Conservation (phyloP, 2,329 filamentous ascomycete genomes). For the Beauveria medogensis region DNA sequence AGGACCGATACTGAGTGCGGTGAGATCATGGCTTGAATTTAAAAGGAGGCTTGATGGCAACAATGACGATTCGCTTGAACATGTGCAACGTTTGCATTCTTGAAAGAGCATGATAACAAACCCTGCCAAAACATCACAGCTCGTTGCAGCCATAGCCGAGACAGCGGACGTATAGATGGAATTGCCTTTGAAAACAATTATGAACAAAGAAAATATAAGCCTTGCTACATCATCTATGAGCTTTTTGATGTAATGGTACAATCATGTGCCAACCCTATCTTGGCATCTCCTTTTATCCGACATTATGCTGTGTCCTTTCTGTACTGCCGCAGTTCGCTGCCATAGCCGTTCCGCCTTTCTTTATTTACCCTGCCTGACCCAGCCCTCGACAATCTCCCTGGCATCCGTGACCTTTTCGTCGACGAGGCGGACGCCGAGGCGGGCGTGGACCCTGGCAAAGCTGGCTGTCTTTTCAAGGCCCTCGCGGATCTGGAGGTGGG, state of each 20-base stretch:
- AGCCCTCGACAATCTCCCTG: conserved; percentile 71
- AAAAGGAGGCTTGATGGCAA: background rate
- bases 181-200: background rate
- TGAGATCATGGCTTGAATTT: background rate
- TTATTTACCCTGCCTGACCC: conserved; percentile 87
- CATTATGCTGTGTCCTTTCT: background rate
- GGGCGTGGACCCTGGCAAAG: conserved; percentile 67
- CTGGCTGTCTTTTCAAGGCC: conserved; percentile 60
- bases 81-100: background rate
- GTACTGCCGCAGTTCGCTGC: conserved; percentile 13
- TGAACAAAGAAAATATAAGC: conserved; percentile 23
- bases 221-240: conserved; percentile 24
- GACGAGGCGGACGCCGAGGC: conserved; percentile 62
- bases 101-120: background rate
- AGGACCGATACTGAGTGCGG: background rate
- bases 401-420: conserved; percentile 73
- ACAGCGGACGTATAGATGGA: background rate
- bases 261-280: conserved; percentile 16
- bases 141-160: no score
- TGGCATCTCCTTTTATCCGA: background rate
- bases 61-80: background rate
- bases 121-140: background rate
- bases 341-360: background rate
- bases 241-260: conserved; percentile 26
- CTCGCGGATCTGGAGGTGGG: conserved; percentile 66